These are phyloP conservation scores for Epichloe elymi DNA, from an alignment of 2,329 filamentous ascomycete genomes.

Conservation along the genomic window DNA sequence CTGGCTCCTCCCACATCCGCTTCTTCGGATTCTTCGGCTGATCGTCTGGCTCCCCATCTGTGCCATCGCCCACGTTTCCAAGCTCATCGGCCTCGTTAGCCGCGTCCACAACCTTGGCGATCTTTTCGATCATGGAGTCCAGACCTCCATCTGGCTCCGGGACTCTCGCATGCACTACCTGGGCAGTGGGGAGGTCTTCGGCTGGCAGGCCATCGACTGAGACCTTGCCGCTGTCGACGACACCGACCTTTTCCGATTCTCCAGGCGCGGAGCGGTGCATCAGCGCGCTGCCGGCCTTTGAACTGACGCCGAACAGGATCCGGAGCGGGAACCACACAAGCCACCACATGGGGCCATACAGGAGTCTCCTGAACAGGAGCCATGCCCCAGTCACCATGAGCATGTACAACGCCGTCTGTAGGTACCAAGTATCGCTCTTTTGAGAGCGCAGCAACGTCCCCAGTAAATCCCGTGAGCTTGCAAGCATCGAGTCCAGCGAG, in stretches of 20 bases:
- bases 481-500: conserved; percentile 63
- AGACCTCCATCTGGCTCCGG: conserved; percentile 8
- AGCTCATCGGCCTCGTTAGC: conserved; percentile 22
- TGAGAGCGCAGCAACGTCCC: conserved; percentile 70
- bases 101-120: conserved; percentile 41
- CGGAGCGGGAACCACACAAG: conserved; percentile 73
- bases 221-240: conserved; percentile 16
- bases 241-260: conserved; percentile 13
- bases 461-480: conserved; percentile 61
- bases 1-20: conserved; percentile 17
- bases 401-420: conserved; percentile 79
- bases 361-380: conserved; percentile 69
- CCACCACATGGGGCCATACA: conserved; percentile 90
- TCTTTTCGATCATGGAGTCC: conserved; percentile 35
- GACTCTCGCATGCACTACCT: conserved; percentile 22
- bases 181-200: conserved; percentile 35
- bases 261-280: conserved; percentile 20
- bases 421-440: conserved; percentile 97
- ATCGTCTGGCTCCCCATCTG: conserved; percentile 5
- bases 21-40: conserved; percentile 15
- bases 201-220: conserved; percentile 23
- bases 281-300: conserved; percentile 41
- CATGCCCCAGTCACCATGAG: conserved; percentile 65
- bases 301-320: conserved; percentile 44
- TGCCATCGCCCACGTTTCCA: conserved; percentile 10